A percentile compares a stretch with the other conserved stretches of the same genome.
These are phyloP conservation scores for Vigna reflexopilosa DNA, from an alignment of 306 rosid species.

Conservation along the genomic window DNA sequence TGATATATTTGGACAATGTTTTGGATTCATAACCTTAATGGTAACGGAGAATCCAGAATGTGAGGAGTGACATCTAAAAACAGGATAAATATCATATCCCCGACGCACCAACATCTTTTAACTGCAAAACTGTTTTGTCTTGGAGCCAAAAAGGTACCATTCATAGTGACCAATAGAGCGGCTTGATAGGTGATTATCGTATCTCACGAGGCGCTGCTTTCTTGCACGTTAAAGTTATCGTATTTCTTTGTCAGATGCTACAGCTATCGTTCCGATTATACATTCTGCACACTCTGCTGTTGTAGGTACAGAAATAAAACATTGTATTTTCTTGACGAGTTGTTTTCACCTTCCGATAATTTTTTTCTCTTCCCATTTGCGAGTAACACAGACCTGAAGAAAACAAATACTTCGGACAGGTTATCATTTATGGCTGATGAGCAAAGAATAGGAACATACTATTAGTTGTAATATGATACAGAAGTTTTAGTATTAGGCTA, in stretches of 20 bases:
- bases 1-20: constrained; percentile 7
- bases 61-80: not conserved
- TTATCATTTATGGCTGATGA: not conserved
- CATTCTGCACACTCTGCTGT: not conserved
- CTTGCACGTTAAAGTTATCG: not conserved
- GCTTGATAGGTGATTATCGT: not conserved
- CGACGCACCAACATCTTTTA: not conserved
- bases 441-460: not conserved
- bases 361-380: not conserved
- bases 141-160: not conserved
- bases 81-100: not conserved
- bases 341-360: not conserved
- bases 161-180: not conserved
- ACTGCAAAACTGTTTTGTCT: not conserved
- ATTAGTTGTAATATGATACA: not conserved
- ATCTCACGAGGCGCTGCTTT: constrained; percentile 20
- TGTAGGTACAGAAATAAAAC: not conserved
- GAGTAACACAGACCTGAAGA: not conserved
- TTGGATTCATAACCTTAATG: not conserved
- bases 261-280: constrained; percentile 1
- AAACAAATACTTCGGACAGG: not conserved
- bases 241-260: not conserved
- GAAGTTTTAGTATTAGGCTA: not conserved
- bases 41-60: constrained; percentile 10
- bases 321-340: not conserved